A percentile compares a stretch with the other conserved stretches of the same genome.
phyloP scores from a whole-genome alignment of 257 asterid genomes.

The Solanum habrochaites region DNA sequence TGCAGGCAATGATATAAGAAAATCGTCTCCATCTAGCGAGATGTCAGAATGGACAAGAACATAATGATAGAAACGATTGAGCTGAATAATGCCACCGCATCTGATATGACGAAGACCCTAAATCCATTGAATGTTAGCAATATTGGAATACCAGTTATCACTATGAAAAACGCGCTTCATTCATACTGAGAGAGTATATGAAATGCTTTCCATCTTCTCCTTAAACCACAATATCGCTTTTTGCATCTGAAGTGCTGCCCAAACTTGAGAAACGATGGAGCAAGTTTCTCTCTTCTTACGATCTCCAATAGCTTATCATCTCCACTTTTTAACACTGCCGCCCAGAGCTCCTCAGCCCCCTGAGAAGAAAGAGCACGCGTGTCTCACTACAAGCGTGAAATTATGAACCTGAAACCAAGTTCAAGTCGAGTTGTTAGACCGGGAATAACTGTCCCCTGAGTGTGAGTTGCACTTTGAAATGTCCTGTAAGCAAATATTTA shows the following conservation, averaged over 20 bases:
- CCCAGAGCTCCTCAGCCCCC: background rate
- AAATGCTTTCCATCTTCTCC: background rate
- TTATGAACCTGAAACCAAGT: too few relatives aligned
- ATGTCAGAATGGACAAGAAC: constrained; percentile 6
- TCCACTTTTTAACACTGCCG: background rate
- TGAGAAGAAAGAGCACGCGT: too few relatives aligned
- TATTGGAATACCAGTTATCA: constrained; percentile 9
- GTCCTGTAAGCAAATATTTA: too few relatives aligned
- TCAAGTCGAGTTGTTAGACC: too few relatives aligned
- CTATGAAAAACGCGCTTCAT: too few relatives aligned
- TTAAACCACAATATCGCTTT: constrained; percentile 26
- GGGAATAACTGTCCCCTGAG: too few relatives aligned
- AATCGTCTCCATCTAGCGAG: background rate
- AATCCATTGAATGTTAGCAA: background rate
- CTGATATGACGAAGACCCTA: constrained; percentile 9
- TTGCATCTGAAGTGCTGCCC: constrained; percentile 36
- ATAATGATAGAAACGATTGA: background rate
- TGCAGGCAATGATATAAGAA: background rate
- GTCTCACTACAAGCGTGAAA: too few relatives aligned
- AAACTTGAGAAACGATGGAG: background rate
- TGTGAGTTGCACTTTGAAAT: too few relatives aligned
- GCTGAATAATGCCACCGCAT: background rate
- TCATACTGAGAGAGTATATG: too few relatives aligned
- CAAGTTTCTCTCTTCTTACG: background rate
- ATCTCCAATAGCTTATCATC: background rate